phyloP scores from a whole-genome alignment of 208 protist species.

The Perkinsela sp. region DNA sequence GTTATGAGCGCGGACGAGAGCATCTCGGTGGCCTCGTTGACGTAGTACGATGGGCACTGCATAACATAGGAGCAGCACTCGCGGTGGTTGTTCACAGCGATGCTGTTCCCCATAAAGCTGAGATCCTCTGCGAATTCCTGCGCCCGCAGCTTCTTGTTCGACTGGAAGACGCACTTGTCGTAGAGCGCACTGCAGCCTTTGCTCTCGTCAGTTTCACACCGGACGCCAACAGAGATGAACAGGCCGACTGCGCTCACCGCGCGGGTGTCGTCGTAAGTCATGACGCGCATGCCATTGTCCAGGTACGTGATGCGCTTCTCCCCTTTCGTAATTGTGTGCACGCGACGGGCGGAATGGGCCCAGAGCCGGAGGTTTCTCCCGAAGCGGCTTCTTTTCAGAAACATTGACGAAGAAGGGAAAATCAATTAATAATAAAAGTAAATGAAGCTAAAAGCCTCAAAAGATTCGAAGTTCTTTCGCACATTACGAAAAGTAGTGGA shows the following conservation, averaged over 20 bases:
- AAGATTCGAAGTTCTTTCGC: no score
- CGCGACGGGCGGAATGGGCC: neutral
- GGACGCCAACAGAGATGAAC: constrained; percentile 39
- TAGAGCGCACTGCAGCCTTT: constrained; percentile 29
- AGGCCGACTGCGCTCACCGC: constrained; percentile 51
- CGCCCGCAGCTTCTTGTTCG: constrained; percentile 17
- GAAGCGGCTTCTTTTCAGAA: no score
- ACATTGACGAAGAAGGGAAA: no score
- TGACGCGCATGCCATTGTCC: constrained; percentile 33
- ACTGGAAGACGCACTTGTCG: constrained; percentile 31
- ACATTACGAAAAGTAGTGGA: no score
- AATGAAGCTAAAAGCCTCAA: no score
- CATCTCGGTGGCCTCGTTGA: constrained; percentile 30
- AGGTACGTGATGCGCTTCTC: constrained; percentile 13
- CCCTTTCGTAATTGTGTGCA: neutral
- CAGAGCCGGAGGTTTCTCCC: no score
- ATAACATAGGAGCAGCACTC: constrained; percentile 40
- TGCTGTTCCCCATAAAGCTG: constrained; percentile 31
- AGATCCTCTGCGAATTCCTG: constrained; percentile 24
- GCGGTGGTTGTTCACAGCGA: constrained; percentile 47
- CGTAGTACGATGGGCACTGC: constrained; percentile 44
- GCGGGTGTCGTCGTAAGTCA: constrained; percentile 42
- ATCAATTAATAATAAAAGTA: no score
- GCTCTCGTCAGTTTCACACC: constrained; percentile 29
- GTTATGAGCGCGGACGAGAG: constrained; percentile 36